Conservation (phyloP, 2,329 filamentous ascomycete species). For the Hypoxylon sp. region DNA sequence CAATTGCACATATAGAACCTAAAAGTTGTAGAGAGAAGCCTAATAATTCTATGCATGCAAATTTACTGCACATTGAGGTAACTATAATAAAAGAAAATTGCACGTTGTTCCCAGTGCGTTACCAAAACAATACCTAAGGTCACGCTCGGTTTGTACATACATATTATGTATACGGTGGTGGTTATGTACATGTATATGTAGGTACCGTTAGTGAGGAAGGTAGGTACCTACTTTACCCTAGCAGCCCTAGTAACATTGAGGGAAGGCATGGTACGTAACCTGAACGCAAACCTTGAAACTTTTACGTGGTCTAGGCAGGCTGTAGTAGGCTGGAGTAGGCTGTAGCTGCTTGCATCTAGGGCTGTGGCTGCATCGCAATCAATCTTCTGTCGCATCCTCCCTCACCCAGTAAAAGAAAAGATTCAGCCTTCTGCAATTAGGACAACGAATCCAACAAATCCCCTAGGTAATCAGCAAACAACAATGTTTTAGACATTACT, state of each 20-base stretch:
- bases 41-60: not conserved
- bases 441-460: constrained; percentile 14
- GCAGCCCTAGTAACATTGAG: not conserved
- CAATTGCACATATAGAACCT: constrained; percentile 9
- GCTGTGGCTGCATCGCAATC: constrained; percentile 37
- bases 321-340: constrained; percentile 18
- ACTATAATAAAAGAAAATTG: not conserved
- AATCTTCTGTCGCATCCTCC: constrained; percentile 33
- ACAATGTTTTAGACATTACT: constrained; percentile 34
- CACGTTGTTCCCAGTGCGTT: not conserved
- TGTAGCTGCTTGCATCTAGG: constrained; percentile 37
- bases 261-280: constrained; percentile 7
- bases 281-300: not conserved
- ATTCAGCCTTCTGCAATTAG: constrained; percentile 33
- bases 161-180: no score
- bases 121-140: constrained; percentile 5
- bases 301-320: constrained; percentile 10
- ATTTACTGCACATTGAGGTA: not conserved
- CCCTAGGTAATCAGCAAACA: constrained; percentile 38
- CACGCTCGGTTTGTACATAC: not conserved
- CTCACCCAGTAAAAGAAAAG: constrained; percentile 23
- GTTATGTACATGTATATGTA: not conserved
- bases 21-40: not conserved
- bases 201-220: not conserved
- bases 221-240: constrained; percentile 3